These are phyloP conservation scores for Vitis hybrid DNA, from an alignment of 177 flowering plant species.

Conservation along the genomic window DNA sequence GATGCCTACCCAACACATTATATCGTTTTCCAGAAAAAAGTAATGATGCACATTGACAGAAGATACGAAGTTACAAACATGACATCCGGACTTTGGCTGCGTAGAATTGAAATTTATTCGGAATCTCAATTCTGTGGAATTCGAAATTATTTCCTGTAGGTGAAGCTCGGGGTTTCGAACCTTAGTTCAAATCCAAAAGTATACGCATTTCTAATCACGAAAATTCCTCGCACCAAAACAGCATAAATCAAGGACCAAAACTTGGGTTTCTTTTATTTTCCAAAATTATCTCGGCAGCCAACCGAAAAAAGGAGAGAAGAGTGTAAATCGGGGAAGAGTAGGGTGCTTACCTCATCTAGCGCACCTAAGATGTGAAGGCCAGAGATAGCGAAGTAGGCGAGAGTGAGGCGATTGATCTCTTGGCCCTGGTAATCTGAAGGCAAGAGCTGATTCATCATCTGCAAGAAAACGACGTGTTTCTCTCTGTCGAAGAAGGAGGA, in stretches of 20 bases:
- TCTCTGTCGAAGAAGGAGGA: conserved; percentile 49
- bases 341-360: conserved; percentile 48
- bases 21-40: no score
- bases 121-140: neutral
- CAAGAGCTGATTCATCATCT: conserved; percentile 66
- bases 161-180: no score
- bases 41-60: no score
- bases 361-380: conserved; percentile 74
- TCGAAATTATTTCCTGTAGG: neutral
- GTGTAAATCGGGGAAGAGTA: neutral
- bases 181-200: no score
- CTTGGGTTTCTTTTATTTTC: no score
- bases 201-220: no score
- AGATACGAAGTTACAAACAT: no score
- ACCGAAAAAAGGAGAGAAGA: neutral
- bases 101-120: neutral
- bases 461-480: conserved; percentile 54
- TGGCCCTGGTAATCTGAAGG: conserved; percentile 67
- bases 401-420: conserved; percentile 91
- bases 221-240: neutral
- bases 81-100: neutral
- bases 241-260: neutral
- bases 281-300: neutral
- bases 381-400: conserved; percentile 81
- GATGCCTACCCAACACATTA: no score